Evolutionary conservation across 2,329 filamentous ascomycete species (phyloP), one percentile per base, ranked within the genome.

Genomic region (Neocucurbitaria cava): DNA sequence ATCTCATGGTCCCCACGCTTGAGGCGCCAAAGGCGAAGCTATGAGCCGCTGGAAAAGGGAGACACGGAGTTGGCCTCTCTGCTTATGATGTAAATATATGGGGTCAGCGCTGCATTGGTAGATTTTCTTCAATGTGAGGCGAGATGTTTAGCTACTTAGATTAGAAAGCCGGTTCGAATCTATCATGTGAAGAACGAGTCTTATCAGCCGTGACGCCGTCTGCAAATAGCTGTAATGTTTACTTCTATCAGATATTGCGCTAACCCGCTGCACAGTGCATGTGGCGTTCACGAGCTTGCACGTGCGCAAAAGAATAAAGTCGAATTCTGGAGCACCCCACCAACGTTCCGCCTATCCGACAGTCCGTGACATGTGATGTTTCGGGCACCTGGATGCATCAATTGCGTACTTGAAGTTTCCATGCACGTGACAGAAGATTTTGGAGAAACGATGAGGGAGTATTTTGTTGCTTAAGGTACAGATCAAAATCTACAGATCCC

Each of bases 21-120:
- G 88, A 94, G 77, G 76, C 85, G 17, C 85, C 90, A 64, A 96
- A 96, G 84, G 87, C 94, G 23, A 97, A 96, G 85, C 79, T 97
- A 76, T 97, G 91, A 54, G 45, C 7, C 17, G n/a, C n/a, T 26
- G 8, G n/a, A 18, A 5, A 15, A 10, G 23, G 15, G n/a, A 18
- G 33, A n/a, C n/a, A n/a, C n/a, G n/a, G 24, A 26, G 3, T 21
- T 30, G 26, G 18, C 23, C 23, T n/a, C 23, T n/a, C 18, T 35
- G 40, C n/a, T 28, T 43, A 15, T 24, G 15, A 20, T 38, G 39
- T 47, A 11, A 9, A 38, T 48, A 20, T 40, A n/a, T 21, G 38
- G 26, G 17, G 7, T 13, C n/a, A 5, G 35, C 15, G 17, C 15
- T 10, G 24, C 39, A 30, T n/a, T 24, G 21, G 8, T 33, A n/a